These are phyloP conservation scores for Gymnopus androsaceus DNA, from an alignment of 1,284 basidiomycete genomes.

Conservation along the genomic window DNA sequence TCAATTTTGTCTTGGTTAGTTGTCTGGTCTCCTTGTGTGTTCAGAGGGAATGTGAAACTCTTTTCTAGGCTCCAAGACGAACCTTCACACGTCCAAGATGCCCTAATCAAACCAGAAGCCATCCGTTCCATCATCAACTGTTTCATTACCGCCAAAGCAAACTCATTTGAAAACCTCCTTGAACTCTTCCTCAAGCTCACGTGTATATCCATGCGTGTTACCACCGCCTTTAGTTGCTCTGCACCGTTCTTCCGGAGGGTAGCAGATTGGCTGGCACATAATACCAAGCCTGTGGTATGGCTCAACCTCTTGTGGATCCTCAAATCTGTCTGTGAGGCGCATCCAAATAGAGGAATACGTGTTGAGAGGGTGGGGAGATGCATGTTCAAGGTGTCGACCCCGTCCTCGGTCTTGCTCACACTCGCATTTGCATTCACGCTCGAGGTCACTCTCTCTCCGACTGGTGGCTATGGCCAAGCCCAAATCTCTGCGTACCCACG, in stretches of 20 bases:
- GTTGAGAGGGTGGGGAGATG: conserved; percentile 70
- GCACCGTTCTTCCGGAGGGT: conserved; percentile 86
- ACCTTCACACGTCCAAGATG: conserved; percentile 89
- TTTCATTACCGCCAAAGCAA: conserved; percentile 86
- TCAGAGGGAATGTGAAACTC: not conserved
- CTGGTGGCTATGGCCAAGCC: too few species aligned
- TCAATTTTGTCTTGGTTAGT: conserved; percentile 86
- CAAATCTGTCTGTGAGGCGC: conserved; percentile 84
- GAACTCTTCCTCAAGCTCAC: conserved; percentile 92
- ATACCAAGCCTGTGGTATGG: conserved; percentile 84
- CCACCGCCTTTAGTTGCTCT: conserved; percentile 75
- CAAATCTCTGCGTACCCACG: too few species aligned
- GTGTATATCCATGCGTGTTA: conserved; percentile 75
- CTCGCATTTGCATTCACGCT: too few species aligned
- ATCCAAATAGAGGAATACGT: conserved; percentile 81
- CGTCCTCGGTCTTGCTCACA: too few species aligned
- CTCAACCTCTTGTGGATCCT: conserved; percentile 88
- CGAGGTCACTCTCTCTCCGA: too few species aligned
- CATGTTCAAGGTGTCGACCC: too few species aligned
- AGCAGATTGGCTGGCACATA: conserved; percentile 80
- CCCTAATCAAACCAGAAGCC: conserved; percentile 69
- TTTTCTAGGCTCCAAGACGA: conserved; percentile 94
- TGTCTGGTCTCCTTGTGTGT: not conserved
- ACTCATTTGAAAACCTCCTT: conserved; percentile 92
- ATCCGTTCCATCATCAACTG: conserved; percentile 78